phyloP scores from a whole-genome alignment of 2,329 filamentous ascomycete species.

The Xylariaceae sp. region DNA sequence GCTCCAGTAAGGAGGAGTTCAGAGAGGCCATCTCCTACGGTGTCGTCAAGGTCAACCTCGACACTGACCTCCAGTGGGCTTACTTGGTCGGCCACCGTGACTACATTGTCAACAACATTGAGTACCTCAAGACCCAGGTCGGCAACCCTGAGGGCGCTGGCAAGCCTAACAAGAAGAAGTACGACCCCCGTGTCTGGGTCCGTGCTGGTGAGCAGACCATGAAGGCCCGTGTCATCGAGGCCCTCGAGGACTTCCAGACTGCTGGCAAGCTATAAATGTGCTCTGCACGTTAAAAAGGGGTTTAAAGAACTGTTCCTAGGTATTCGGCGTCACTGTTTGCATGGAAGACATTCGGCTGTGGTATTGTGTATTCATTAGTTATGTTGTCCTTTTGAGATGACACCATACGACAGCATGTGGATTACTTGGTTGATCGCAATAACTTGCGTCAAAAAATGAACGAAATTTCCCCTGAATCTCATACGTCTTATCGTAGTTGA shows the following conservation, averaged over 20 bases:
- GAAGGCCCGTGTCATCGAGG: constrained; percentile 71
- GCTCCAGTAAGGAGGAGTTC: constrained; percentile 87
- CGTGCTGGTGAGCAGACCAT: constrained; percentile 97
- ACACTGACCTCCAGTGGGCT: constrained; percentile 95
- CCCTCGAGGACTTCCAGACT: constrained; percentile 88
- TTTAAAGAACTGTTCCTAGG: neutral
- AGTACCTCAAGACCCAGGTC: constrained; percentile 80
- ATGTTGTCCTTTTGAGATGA: too few relatives aligned
- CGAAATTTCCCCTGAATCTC: too few relatives aligned
- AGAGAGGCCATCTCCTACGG: constrained; percentile 81
- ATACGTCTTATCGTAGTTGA: too few relatives aligned
- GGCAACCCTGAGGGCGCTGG: constrained; percentile 93
- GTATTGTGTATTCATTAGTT: neutral
- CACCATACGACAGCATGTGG: too few relatives aligned
- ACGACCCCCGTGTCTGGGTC: constrained; percentile 87
- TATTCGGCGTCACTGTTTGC: constrained; percentile 1
- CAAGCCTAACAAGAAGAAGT: constrained; percentile 99
- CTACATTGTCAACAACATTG: constrained; percentile 90
- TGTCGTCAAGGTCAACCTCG: constrained; percentile 99
- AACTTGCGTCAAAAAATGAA: too few relatives aligned
- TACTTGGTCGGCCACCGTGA: constrained; percentile 91
- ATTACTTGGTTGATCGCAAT: too few relatives aligned
- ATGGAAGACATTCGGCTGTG: neutral
- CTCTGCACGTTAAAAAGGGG: neutral
- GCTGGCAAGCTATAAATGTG: constrained; percentile 65